phyloP scores from a whole-genome alignment of 169 alveolate species.

The Ichthyophthirius multifiliis region DNA sequence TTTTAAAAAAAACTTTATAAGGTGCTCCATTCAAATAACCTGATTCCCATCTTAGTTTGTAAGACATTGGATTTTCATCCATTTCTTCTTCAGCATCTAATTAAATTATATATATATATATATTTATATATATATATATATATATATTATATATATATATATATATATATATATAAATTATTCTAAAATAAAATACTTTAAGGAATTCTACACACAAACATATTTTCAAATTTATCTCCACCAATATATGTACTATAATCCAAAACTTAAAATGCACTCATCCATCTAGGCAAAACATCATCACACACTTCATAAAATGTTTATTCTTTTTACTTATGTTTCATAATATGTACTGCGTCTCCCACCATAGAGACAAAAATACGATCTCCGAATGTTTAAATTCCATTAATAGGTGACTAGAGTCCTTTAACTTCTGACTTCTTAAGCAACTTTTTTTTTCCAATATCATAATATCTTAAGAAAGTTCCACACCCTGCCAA shows the following conservation, averaged over 20 bases:
- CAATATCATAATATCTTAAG: conserved; percentile 95
- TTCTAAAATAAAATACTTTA: not conserved
- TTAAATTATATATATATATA: not conserved
- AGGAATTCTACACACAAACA: conserved; percentile 87
- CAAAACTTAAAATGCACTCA: conserved; percentile 90
- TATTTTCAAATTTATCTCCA: conserved; percentile 94
- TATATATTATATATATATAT: not conserved
- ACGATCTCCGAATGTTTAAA: conserved; percentile 84
- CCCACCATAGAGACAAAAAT: conserved; percentile 94
- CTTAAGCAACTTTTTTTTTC: conserved; percentile 94
- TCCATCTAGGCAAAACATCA: conserved; percentile 94
- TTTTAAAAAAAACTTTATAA: conserved; percentile 51
- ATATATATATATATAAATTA: not conserved
- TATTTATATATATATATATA: not conserved
- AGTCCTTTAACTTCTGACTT: conserved; percentile 93
- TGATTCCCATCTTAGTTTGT: conserved; percentile 80
- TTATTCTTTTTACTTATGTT: conserved; percentile 69
- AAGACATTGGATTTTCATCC: conserved; percentile 80
- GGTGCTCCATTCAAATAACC: conserved; percentile 86
- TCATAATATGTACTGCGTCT: conserved; percentile 80
- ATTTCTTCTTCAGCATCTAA: conserved; percentile 80
- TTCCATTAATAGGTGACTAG: conserved; percentile 58
- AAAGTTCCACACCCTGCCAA: conserved; percentile 91
- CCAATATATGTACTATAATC: conserved; percentile 95
- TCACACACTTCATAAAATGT: conserved; percentile 86